Base-by-base conservation (phyloP, 106 monocot species). In the Dendrobium nobile region DNA sequence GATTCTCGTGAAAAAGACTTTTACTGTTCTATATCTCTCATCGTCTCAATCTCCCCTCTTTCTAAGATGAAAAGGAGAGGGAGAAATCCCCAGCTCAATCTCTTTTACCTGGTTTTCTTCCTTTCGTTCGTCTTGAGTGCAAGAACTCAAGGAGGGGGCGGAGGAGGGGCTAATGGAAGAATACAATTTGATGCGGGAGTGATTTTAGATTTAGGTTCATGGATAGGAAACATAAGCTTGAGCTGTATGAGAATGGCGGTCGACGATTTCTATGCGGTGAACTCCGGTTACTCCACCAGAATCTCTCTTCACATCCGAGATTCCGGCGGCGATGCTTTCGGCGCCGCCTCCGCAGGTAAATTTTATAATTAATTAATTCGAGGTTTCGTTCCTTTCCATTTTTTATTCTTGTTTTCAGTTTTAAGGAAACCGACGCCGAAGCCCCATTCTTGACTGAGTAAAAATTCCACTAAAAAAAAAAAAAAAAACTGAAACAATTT, bases 251-350 rank as follows among this genome's bases (percentile, higher is more conserved):
- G 42, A 24, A 41, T 89, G 75, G 89, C 92, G 20, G 44, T 92
- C 22, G 85, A 87, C 5, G 90, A 88, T 19, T 93, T 90, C 81
- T 93, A 90, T 54, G 33, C n/a, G 2, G 27, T 22, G 7, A 76
- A 88, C 56, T 42, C 82, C 9, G 70, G 58, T 56, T 87, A 81
- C 89, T 81, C 64, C 67, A 87, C 88, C 9, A 82, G 83, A 74
- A 41, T 89, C 43, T 42, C 75, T 1, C 77, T 88, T 10, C 81
- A 78, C 54, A 54, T 77, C 17, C 54, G 85, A 7, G 83, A 89
- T 78, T 54, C 83, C 20, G 83, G 78, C 20, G 47, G 27, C 47
- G 76, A 76, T 13, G 19, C 73, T 2, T 72, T 83, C n/a, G 78
- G 83, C 54, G 78, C 83, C 19, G 83, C 83, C 1, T 47, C 7